Percentiles rank a stretch among this genome's conserved stretches.
Evolutionary conservation across 257 asterid genomes (phyloP).

Genomic region (Capsicum baccatum): DNA sequence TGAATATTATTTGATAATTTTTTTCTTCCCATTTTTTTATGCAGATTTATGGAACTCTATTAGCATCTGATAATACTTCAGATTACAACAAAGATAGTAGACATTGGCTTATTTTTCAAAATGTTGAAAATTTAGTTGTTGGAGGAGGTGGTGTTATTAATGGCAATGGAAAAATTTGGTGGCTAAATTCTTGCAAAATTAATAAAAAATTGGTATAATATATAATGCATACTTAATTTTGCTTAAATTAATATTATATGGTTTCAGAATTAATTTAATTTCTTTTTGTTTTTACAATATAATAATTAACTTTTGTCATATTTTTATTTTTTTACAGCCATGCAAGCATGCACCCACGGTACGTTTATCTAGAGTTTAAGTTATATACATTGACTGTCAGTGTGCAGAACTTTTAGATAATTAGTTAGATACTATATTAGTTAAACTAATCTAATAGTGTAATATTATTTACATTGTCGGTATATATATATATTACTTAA

Average conservation of each 20-base stretch:
- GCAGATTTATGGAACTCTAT: conserved; percentile 64
- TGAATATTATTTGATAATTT: neutral
- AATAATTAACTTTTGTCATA: neutral
- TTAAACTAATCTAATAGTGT: too few relatives aligned
- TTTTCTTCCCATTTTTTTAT: neutral
- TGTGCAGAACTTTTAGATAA: too few relatives aligned
- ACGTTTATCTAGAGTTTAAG: conserved; percentile 32
- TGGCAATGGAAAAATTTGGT: conserved; percentile 85
- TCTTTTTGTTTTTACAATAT: neutral
- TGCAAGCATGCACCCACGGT: conserved; percentile 93
- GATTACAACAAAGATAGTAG: conserved; percentile 53
- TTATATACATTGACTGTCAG: too few relatives aligned
- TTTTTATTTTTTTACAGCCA: conserved; percentile 50
- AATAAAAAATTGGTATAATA: conserved; percentile 35
- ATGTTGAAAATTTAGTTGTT: conserved; percentile 55
- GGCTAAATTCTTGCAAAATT: conserved; percentile 85
- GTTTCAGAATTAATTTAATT: neutral
- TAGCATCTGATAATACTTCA: conserved; percentile 56
- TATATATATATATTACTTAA: too few relatives aligned
- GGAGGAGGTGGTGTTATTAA: conserved; percentile 72
- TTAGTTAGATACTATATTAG: too few relatives aligned
- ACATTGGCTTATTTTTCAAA: conserved; percentile 65
- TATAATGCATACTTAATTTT: neutral
- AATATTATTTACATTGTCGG: too few relatives aligned
- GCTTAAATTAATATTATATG: neutral